Base-by-base conservation (phyloP, 2,329 filamentous ascomycete genomes). In the Didymella segeticola region DNA sequence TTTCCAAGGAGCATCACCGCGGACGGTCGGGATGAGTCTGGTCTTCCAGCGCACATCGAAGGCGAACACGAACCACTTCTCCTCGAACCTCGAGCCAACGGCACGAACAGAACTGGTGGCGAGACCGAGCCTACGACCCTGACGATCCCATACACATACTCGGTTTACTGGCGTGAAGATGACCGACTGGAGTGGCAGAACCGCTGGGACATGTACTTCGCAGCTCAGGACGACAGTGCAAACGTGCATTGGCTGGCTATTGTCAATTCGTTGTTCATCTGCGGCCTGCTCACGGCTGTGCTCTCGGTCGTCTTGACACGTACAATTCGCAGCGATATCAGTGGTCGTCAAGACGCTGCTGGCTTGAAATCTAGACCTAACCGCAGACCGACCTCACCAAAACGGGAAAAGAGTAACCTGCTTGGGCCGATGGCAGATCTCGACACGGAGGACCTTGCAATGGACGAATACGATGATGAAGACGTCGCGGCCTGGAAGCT, bases 181-280 rank as follows among this genome's bases (percentile, higher is more conserved):
- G 84, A 88, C 34, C 85, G 82, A 17, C 80, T 96, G 43, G 90
- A 95, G 60, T 96, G 92, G 92, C 80, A 82, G 51, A 90, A 88
- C 63, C 85, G 91, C 48, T 96, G 92, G 91, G 90, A 96, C 67
- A 78, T 93, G 48, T 96, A 96, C 74, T 96, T 96, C 76, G 89
- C 89, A 55, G 92, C 93, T 72, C 90, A 95, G 69, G 88, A 91
- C 53, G 90, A 93, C 62, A 89, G 89, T 38, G 87, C 85, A 22
- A 87, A 86, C 69, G 90, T 93, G 20, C 91, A 96, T 71, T 96
- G 91, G 90, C 81, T 96, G 50, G 91, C 91, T 29, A 93, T 96
- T 59, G 75, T 95, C 73, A 96, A 96, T 77, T 95, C 91, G 0
- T 75, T 96, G 60, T 88, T 92, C 61, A 95, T 96, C 61, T 90